Evolutionary conservation across 2,329 filamentous ascomycete genomes (phyloP).

Genomic region (Leptosphaerulina australis): DNA sequence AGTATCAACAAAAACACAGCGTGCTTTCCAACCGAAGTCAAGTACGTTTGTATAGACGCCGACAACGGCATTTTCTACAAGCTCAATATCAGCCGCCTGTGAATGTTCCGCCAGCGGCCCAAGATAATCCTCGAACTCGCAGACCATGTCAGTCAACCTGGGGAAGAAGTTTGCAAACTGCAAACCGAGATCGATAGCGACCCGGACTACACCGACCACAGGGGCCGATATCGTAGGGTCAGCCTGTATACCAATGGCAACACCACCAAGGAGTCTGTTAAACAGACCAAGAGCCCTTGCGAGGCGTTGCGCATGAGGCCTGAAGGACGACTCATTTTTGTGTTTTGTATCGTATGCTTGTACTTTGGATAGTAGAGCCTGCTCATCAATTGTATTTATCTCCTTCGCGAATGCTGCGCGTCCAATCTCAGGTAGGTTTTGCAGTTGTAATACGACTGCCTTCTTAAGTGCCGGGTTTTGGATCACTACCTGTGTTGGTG

Average conservation of each 20-base stretch:
- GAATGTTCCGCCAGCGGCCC: constrained; percentile 25
- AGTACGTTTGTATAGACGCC: constrained; percentile 26
- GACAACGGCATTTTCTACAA: constrained; percentile 20
- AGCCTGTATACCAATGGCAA: constrained; percentile 26
- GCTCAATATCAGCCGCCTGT: constrained; percentile 15
- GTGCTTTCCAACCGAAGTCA: constrained; percentile 25
- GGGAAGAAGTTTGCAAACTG: constrained; percentile 27
- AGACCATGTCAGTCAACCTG: constrained; percentile 26
- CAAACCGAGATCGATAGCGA: constrained; percentile 27
- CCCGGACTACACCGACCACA: constrained; percentile 27
- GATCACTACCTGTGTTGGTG: no score
- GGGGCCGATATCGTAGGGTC: constrained; percentile 25
- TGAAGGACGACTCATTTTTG: constrained; percentile 23
- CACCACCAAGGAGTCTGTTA: constrained; percentile 28
- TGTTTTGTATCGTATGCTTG: constrained; percentile 20
- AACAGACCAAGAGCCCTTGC: constrained; percentile 25
- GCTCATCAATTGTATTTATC: constrained; percentile 13
- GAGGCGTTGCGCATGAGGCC: constrained; percentile 24
- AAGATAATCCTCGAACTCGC: constrained; percentile 25
- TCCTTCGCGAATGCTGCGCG: constrained; percentile 23
- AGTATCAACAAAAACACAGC: constrained; percentile 22
- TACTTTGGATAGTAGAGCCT: constrained; percentile 15
- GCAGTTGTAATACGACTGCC: no score
- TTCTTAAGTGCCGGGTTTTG: no score
- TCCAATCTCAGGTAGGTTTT: constrained; percentile 20